Evolutionary conservation across 495 filamentous ascomycete genomes (phyloP), one percentile per base, ranked within the genome.

Genomic region (Amphirosellinia nigrospora): DNA sequence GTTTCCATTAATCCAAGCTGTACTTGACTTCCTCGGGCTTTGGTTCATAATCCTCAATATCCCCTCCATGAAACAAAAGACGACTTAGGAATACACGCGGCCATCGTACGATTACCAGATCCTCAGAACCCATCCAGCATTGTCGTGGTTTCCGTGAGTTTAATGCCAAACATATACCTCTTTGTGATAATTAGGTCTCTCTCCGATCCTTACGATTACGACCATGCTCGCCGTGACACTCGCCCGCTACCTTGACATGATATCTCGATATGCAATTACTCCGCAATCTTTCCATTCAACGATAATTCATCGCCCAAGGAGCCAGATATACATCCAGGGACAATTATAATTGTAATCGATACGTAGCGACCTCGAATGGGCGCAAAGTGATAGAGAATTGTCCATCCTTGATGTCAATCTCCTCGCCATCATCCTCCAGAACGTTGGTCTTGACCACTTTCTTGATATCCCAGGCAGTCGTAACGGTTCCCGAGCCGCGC

Each of bases 361-460:
- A 97, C 1, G 92, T 97, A 34, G 90, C 92, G 36, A 99, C 91
- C 86, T 99, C 96, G 81, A 97, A 99, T 32, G 94, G 88, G 79
- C 89, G 86, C 71, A 98, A 74, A 43, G 90, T 86, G 72, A 98
- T 85, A 58, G 83, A 75, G 50, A 93, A 86, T 73, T 81, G 77
- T 4, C 83, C 82, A n/a, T 84, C 79, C 66, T 82, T 79, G 28
- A 87, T 72, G 61, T 82, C 73, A 10, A 89, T 53, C 78, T 89
- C 86, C 68, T 91, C 87, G 39, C 85, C 72, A 67, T 92, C 89
- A 75, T 94, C 91, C 79, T 94, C 91, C 39, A 94, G 79, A 70
- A 91, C 64, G 81, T 98, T 98, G 28, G 89, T 91, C 84, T 92
- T 96, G 82, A 83, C 92, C 2, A 90, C 94, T 71, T 86, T 89